These are phyloP conservation scores for Solanum ossicruentum DNA, from an alignment of 257 asterid genomes.

Conservation along the genomic window DNA sequence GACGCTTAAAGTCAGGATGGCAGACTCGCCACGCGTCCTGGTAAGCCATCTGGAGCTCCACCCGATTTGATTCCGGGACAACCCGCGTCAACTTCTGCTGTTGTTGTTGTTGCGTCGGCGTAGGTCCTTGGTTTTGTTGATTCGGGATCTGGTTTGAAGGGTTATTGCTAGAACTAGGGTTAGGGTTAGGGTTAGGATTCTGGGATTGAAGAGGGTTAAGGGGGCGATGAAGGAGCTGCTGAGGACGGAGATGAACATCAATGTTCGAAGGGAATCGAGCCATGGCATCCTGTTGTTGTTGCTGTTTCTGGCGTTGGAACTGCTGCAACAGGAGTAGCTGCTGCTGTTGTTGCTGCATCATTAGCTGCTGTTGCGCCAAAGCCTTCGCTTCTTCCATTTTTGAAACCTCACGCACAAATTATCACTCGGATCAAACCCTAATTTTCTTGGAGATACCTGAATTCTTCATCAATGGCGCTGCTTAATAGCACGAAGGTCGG, in stretches of 20 bases:
- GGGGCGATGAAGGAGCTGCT: constrained; percentile 38
- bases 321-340: constrained; percentile 16
- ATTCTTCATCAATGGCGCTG: background rate
- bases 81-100: constrained; percentile 18
- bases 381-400: constrained; percentile 10
- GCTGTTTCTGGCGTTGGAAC: constrained; percentile 39
- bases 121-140: constrained; percentile 10
- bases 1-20: constrained; percentile 88
- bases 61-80: constrained; percentile 7
- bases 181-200: constrained; percentile 25
- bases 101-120: constrained; percentile 19
- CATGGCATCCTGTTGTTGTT: constrained; percentile 59
- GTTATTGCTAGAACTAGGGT: constrained; percentile 17
- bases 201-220: constrained; percentile 13
- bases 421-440: background rate
- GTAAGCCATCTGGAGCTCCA: constrained; percentile 71
- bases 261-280: constrained; percentile 93
- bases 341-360: constrained; percentile 5
- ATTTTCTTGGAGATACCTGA: background rate
- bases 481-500: background rate
- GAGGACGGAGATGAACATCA: constrained; percentile 92
- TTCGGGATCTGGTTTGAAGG: constrained; percentile 2
- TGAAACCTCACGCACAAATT: background rate
- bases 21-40: constrained; percentile 99
- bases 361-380: constrained; percentile 1